phyloP scores from a whole-genome alignment of 139 green algal species.

The Spirogloea muscicola region DNA sequence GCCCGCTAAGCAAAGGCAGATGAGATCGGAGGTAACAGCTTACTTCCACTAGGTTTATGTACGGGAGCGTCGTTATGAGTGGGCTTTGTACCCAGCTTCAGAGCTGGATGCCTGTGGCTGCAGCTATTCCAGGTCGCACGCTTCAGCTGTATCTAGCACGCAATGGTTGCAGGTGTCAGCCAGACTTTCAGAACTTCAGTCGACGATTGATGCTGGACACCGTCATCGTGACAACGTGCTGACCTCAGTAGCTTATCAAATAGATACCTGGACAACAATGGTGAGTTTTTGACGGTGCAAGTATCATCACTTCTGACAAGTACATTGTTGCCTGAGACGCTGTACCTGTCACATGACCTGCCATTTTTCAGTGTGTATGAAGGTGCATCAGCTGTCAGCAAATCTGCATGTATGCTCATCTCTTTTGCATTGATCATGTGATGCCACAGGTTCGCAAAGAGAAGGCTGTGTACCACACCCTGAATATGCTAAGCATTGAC shows the following conservation, averaged over 20 bases:
- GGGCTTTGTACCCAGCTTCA: no score
- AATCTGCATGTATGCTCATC: neutral
- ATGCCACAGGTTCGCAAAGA: constrained; percentile 71
- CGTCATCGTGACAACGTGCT: constrained; percentile 69
- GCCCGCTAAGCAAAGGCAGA: constrained; percentile 70
- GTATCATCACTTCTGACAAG: no score
- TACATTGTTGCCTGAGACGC: no score
- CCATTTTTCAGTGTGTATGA: no score
- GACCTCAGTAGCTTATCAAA: constrained; percentile 58
- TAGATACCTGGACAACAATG: constrained; percentile 62
- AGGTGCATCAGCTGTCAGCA: neutral
- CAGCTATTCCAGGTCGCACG: no score
- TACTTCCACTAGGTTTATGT: no score
- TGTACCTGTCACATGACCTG: no score
- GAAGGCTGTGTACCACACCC: constrained; percentile 94
- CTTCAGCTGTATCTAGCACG: no score
- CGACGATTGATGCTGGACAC: constrained; percentile 82
- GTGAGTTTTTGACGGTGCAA: no score
- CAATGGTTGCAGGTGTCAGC: constrained; percentile 58
- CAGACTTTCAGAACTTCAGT: constrained; percentile 82
- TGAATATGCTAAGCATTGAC: constrained; percentile 95
- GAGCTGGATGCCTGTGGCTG: no score
- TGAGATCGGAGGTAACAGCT: constrained; percentile 86
- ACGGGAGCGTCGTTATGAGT: no score
- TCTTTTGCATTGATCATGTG: neutral